These are phyloP conservation scores for Candida frijolesensis DNA, from an alignment of 1,139 yeast genomes.

Conservation along the genomic window DNA sequence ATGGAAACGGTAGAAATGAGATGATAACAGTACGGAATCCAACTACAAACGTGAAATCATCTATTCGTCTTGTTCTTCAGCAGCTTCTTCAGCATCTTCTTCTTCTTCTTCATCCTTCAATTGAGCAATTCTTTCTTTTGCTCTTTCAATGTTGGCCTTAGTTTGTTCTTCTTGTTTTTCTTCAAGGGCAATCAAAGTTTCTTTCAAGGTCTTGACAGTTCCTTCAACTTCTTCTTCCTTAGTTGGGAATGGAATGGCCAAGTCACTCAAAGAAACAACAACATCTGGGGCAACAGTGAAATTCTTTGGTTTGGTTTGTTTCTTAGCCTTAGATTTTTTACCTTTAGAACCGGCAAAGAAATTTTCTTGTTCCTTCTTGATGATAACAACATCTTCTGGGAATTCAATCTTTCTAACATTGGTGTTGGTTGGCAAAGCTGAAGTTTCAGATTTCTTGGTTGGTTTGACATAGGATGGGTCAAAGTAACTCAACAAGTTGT, in stretches of 20 bases:
- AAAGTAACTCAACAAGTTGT: conserved; percentile 67
- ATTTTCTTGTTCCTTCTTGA: conserved; percentile 67
- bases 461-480: conserved; percentile 81
- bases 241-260: conserved; percentile 80
- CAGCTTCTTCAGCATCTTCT: conserved; percentile 27
- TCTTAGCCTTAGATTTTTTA: conserved; percentile 41
- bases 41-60: background rate
- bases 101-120: conserved; percentile 48
- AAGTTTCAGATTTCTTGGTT: conserved; percentile 23
- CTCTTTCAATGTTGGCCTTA: conserved; percentile 69
- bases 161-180: conserved; percentile 84
- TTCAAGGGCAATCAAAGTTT: conserved; percentile 70
- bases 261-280: conserved; percentile 74
- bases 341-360: conserved; percentile 56
- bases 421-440: conserved; percentile 26
- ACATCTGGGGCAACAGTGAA: conserved; percentile 82
- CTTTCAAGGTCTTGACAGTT: conserved; percentile 69
- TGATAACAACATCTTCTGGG: conserved; percentile 65
- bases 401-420: conserved; percentile 54
- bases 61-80: conserved; percentile 14
- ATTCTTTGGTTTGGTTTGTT: conserved; percentile 46
- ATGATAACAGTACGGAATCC: background rate
- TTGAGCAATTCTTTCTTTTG: conserved; percentile 74
- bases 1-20: background rate
- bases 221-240: conserved; percentile 70